Evolutionary conservation across 1,139 yeast genomes (phyloP), one percentile per base, ranked within the genome.

Genomic region (Magnusiomyces paraingens): DNA sequence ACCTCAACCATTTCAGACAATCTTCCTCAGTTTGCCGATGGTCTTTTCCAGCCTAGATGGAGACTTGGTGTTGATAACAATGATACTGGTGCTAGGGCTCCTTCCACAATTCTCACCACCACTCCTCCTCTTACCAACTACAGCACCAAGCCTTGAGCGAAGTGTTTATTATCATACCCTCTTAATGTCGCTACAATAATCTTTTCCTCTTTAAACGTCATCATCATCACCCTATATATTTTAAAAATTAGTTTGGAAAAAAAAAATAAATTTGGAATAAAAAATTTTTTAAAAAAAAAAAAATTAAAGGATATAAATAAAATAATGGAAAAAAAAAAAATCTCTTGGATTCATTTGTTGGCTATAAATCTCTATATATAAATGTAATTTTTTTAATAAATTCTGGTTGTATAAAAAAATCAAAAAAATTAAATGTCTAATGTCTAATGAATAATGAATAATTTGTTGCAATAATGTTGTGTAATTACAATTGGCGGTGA

Each of bases 21-120:
- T 48, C 58, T 65, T 50, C 61, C 79, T 18, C 76, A 79, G 63
- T 76, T 82, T 59, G 80, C 83, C 60, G 71, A 75, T 53, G 95
- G 95, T 68, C 73, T 91, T 63, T 80, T 90, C 79, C 98, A 91
- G 75, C 96, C 96, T 73, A 46, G 21, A 17, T 46, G 49, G 49
- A n/a, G 15, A 11, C 84, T 90, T 76, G 82, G 83, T 62, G 80
- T 79, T 63, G 72, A 77, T 62, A 84, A 88, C 73, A 88, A 91
- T 67, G 97, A 91, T 70, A 90, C 97, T 48, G 73, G 72, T 50
- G 57, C 59, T 47, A 57, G 58, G 22, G 70, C 66, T 22, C 69
- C 67, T 39, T 59, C 60, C 29, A 56, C 68, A 29, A 60, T 65
- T 57, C 52, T 59, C n/a, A 63, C 73, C 15, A 58, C 64, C 39